phyloP scores from a whole-genome alignment of 176 grass and related monocot genomes.

The Triticum aestivum region DNA sequence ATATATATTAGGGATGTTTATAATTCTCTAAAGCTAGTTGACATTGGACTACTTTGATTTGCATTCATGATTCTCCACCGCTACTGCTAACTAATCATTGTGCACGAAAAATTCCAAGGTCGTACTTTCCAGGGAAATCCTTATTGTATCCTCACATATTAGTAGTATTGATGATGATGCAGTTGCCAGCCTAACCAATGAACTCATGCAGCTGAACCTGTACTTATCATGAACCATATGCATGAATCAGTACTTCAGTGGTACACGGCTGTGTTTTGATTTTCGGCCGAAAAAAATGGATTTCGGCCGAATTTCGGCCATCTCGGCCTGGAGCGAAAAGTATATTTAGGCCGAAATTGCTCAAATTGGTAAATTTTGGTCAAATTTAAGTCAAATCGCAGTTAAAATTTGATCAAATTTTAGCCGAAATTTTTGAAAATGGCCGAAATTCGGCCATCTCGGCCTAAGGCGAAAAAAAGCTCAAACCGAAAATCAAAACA shows the following conservation, averaged over 20 bases:
- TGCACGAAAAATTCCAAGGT: conserved; percentile 9
- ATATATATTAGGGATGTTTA: conserved; percentile 16
- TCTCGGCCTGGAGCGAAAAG: too few relatives aligned
- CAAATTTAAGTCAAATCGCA: too few relatives aligned
- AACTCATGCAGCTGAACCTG: conserved; percentile 6
- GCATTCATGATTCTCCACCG: conserved; percentile 3
- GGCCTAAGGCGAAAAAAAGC: too few relatives aligned
- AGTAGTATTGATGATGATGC: not conserved
- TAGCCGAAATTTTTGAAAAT: too few relatives aligned
- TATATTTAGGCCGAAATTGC: too few relatives aligned
- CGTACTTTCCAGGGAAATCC: conserved; percentile 19
- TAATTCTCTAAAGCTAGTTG: conserved; percentile 33
- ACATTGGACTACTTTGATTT: not conserved
- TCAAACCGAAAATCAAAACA: too few relatives aligned
- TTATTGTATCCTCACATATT: conserved; percentile 10
- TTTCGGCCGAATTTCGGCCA: too few relatives aligned
- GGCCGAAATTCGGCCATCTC: too few relatives aligned
- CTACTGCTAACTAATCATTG: not conserved
- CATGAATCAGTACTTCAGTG: not conserved
- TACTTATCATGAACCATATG: conserved; percentile 2
- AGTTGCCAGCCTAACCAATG: conserved; percentile 11
- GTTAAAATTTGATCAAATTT: too few relatives aligned
- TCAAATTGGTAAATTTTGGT: too few relatives aligned
- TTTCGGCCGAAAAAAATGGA: too few relatives aligned
- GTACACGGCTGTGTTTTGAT: not conserved